Conservation (phyloP, 345 rosid species). For the Tarenaya hassleriana region DNA sequence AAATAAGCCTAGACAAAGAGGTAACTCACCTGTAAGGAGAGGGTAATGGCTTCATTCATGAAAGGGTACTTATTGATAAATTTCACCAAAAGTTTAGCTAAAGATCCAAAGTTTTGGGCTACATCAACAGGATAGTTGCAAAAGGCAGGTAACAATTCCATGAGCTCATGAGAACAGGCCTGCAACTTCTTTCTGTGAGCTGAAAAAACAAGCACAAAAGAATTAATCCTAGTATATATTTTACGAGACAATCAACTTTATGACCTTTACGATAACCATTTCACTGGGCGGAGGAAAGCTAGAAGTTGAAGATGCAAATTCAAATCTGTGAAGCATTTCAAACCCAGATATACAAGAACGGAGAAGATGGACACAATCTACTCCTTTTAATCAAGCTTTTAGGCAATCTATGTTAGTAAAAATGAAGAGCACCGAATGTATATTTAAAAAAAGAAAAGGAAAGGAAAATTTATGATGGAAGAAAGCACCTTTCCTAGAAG, state of each 20-base stretch:
- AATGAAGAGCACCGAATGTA: background rate
- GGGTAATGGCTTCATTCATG: slow-evolving; percentile 62
- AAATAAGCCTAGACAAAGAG: slow-evolving; percentile 1
- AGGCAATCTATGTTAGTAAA: no score
- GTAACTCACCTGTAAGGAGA: slow-evolving; percentile 60
- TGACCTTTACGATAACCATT: background rate
- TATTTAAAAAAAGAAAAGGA: background rate
- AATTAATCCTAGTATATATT: slow-evolving; percentile 3
- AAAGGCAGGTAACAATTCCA: slow-evolving; percentile 73
- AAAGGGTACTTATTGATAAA: slow-evolving; percentile 49
- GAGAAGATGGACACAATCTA: background rate
- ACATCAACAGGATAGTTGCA: slow-evolving; percentile 70
- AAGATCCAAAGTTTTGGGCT: slow-evolving; percentile 38
- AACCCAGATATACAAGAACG: slow-evolving; percentile 1
- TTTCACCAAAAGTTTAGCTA: slow-evolving; percentile 53
- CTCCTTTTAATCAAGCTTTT: no score
- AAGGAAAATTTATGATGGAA: background rate
- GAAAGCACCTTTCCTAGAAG: slow-evolving; percentile 56
- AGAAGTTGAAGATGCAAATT: slow-evolving; percentile 1
- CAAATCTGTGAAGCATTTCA: background rate
- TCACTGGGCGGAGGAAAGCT: slow-evolving; percentile 4
- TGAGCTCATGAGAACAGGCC: slow-evolving; percentile 58
- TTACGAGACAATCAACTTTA: background rate
- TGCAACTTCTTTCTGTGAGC: slow-evolving; percentile 48
- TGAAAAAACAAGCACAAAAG: slow-evolving; percentile 29